phyloP scores from a whole-genome alignment of 2,329 filamentous ascomycete species.

The Colletotrichum melonis region DNA sequence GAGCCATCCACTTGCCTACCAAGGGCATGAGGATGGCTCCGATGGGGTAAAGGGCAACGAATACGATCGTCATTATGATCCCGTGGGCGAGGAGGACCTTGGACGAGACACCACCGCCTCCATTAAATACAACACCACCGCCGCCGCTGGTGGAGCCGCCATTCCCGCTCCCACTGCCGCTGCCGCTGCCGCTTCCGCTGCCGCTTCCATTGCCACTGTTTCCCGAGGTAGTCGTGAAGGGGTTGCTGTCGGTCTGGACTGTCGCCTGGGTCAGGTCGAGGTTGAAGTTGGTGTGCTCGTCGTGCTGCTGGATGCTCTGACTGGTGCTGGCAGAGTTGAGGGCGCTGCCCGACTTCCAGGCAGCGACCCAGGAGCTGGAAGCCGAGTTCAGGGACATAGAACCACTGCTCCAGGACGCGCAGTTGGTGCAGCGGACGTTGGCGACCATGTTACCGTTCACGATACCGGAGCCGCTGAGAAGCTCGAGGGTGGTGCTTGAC shows the following conservation, averaged over 20 bases:
- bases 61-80: conserved; percentile 70
- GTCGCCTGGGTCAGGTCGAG: conserved; percentile 62
- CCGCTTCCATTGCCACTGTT: conserved; percentile 33
- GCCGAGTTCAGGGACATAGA: conserved; percentile 54
- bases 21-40: conserved; percentile 71
- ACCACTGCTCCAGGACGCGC: conserved; percentile 58
- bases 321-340: conserved; percentile 55
- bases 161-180: conserved; percentile 31
- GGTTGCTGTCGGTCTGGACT: conserved; percentile 61
- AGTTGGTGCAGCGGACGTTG: conserved; percentile 68
- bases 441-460: conserved; percentile 64
- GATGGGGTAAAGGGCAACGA: conserved; percentile 69
- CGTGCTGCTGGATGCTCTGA: conserved; percentile 58
- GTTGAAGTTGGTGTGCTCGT: conserved; percentile 53
- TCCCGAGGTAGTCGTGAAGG: conserved; percentile 51
- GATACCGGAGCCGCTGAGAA: conserved; percentile 71
- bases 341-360: conserved; percentile 61
- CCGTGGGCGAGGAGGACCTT: conserved; percentile 61
- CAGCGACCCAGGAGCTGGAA: conserved; percentile 62
- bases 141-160: conserved; percentile 35
- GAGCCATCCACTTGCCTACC: conserved; percentile 66
- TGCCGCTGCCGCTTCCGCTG: conserved; percentile 33
- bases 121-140: conserved; percentile 35
- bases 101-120: conserved; percentile 33
- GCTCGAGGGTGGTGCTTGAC: conserved; percentile 56